Evolutionary conservation across 768 basidiomycete species (phyloP), one percentile per base, ranked within the genome.

Genomic region (Xerocomus brunneocitrinus): DNA sequence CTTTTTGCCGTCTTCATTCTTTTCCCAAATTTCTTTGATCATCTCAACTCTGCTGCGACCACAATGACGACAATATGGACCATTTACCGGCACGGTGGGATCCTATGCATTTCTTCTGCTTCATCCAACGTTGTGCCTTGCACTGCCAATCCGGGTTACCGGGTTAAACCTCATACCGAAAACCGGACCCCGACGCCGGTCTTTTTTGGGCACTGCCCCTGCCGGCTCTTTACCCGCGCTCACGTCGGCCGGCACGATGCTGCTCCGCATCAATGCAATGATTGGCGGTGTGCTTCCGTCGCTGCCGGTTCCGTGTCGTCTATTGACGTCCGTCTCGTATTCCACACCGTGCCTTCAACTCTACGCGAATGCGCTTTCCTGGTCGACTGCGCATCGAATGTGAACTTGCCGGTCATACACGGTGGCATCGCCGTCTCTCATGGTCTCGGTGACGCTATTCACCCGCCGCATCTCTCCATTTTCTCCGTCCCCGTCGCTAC

Each of bases 131-230:
- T 38, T 30, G 27, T 49, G 34, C 8, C 35, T 14, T 52, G 41
- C 28, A 31, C 43, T 28, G 45, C 39, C 28, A 27, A 16, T 35
- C 55, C 25, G 31, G 10, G 31, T 32, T 36, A 24, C 50, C 59
- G 65, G 28, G 60, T 30, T 54, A 55, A 56, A 8, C 19, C 34
- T 2, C 7, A 2, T 50, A 24, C 65, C 59, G 57, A 31, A 45
- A 14, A 5, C 52, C 40, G 50, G 44, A 28, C 12, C 14, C 19
- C 3, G 40, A 44, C 36, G 47, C 42, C 19, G 38, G 19, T 4
- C 38, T 22, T 38, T 49, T 43, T 49, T 31, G n/a, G 52, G 31
- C 57, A 57, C 52, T 53, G 50, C 50, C 56, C 46, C 56, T 41
- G 28, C 53, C 57, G 65, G 61, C 43, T 66, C 50, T 58, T 19